Percentiles rank a stretch among this genome's conserved stretches.
Conservation (phyloP, 1,284 basidiomycete species). For the Malassezia dermatis region DNA sequence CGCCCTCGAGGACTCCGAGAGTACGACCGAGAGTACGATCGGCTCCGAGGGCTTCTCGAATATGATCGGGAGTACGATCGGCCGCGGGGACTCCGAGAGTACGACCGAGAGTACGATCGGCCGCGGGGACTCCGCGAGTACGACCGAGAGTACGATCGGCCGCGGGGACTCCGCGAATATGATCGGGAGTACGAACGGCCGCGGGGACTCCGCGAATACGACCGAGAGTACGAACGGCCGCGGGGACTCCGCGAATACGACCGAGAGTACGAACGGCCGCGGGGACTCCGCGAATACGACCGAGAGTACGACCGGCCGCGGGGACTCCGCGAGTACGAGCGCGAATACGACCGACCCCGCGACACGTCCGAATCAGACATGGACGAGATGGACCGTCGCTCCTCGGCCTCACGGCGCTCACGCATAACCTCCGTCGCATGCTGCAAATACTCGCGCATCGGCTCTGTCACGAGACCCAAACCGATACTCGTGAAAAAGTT, state of each 20-base stretch:
- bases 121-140: conserved; percentile 2
- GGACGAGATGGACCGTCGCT: conserved; percentile 38
- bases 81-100: conserved; percentile 10
- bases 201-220: conserved; percentile 15
- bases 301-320: background rate
- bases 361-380: conserved; percentile 19
- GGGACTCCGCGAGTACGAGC: conserved; percentile 5
- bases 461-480: conserved; percentile 78
- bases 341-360: conserved; percentile 14
- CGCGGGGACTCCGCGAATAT: conserved; percentile 3
- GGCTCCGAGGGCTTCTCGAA: conserved; percentile 16
- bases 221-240: conserved; percentile 6
- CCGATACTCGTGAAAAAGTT: conserved; percentile 88
- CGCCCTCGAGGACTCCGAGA: background rate
- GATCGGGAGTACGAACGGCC: conserved; percentile 9
- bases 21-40: conserved; percentile 7
- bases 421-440: conserved; percentile 81
- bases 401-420: conserved; percentile 65
- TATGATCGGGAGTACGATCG: conserved; percentile 19
- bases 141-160: conserved; percentile 14
- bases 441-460: conserved; percentile 92
- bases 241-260: conserved; percentile 4
- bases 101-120: conserved; percentile 11
- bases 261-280: background rate
- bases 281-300: conserved; percentile 15